These are phyloP conservation scores for Teratosphaeria zuluensis DNA, from an alignment of 2,329 filamentous ascomycete species.

Conservation along the genomic window DNA sequence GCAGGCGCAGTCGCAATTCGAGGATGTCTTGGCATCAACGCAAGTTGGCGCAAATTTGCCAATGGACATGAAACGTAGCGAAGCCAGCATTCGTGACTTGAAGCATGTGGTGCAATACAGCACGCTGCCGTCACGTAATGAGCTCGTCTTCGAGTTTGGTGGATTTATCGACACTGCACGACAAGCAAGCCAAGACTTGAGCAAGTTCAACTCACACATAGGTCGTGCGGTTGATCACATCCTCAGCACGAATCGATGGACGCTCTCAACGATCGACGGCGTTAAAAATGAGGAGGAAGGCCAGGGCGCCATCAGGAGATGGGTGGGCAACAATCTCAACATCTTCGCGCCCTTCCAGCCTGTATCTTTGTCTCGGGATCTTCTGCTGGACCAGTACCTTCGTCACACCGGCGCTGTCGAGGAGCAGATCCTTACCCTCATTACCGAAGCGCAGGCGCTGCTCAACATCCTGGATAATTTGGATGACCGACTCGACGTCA, in stretches of 20 bases:
- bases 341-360: constrained; percentile 53
- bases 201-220: constrained; percentile 67
- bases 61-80: constrained; percentile 68
- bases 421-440: constrained; percentile 57
- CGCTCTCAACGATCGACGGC: constrained; percentile 56
- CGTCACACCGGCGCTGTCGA: constrained; percentile 61
- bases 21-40: constrained; percentile 61
- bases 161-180: constrained; percentile 63
- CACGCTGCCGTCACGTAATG: constrained; percentile 55
- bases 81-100: constrained; percentile 64
- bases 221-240: constrained; percentile 65
- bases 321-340: constrained; percentile 35
- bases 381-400: constrained; percentile 64
- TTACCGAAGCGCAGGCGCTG: constrained; percentile 60
- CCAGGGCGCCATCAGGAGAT: constrained; percentile 30
- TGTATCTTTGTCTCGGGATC: constrained; percentile 48
- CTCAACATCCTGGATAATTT: constrained; percentile 56
- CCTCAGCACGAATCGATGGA: constrained; percentile 67
- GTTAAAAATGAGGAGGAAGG: constrained; percentile 39
- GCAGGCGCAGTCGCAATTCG: constrained; percentile 63
- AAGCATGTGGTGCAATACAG: constrained; percentile 63
- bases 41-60: constrained; percentile 58
- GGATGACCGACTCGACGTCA: constrained; percentile 59
- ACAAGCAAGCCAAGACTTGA: constrained; percentile 55
- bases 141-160: constrained; percentile 66